Evolutionary conservation across 2,329 filamentous ascomycete genomes (phyloP).

Genomic region (Coniosporium tulheliwenetii): DNA sequence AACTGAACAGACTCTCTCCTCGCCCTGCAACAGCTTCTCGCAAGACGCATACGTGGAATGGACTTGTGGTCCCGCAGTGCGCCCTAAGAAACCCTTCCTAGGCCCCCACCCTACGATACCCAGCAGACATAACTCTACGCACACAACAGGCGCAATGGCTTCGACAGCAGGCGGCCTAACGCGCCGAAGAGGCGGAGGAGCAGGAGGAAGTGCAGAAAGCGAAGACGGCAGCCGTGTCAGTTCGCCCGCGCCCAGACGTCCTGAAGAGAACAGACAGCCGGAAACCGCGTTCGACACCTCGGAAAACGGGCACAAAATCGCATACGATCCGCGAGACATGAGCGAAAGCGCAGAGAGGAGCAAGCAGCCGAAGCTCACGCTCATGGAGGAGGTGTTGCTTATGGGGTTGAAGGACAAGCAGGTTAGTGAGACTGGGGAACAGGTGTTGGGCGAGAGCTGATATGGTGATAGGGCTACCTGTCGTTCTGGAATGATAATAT

Average conservation of each 20-base stretch:
- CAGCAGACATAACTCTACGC: too few relatives aligned
- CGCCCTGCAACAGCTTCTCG: too few relatives aligned
- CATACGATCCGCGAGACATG: slow-evolving; percentile 92
- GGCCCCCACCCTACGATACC: too few relatives aligned
- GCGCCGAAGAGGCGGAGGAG: slow-evolving; percentile 51
- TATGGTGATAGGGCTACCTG: slow-evolving; percentile 62
- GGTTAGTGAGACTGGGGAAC: slow-evolving; percentile 35
- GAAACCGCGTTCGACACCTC: slow-evolving; percentile 77
- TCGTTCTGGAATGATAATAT: slow-evolving; percentile 99
- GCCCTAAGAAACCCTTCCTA: too few relatives aligned
- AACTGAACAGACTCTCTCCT: too few relatives aligned
- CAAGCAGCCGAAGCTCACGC: slow-evolving; percentile 94
- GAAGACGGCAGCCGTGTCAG: slow-evolving; percentile 49
- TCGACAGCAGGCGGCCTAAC: slow-evolving; percentile 58
- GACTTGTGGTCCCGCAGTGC: too few relatives aligned
- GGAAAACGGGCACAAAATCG: slow-evolving; percentile 97
- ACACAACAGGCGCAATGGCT: slow-evolving; percentile 31
- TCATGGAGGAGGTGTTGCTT: slow-evolving; percentile 96
- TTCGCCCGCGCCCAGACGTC: slow-evolving; percentile 48
- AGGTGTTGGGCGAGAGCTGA: slow-evolving; percentile 1
- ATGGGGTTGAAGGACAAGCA: slow-evolving; percentile 98
- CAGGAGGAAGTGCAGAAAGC: slow-evolving; percentile 39
- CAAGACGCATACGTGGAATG: too few relatives aligned
- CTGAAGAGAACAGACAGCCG: slow-evolving; percentile 38
- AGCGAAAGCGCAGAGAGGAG: slow-evolving; percentile 90